These are phyloP conservation scores for Xylariales sp. DNA, from an alignment of 2,329 filamentous ascomycete genomes.

Conservation along the genomic window DNA sequence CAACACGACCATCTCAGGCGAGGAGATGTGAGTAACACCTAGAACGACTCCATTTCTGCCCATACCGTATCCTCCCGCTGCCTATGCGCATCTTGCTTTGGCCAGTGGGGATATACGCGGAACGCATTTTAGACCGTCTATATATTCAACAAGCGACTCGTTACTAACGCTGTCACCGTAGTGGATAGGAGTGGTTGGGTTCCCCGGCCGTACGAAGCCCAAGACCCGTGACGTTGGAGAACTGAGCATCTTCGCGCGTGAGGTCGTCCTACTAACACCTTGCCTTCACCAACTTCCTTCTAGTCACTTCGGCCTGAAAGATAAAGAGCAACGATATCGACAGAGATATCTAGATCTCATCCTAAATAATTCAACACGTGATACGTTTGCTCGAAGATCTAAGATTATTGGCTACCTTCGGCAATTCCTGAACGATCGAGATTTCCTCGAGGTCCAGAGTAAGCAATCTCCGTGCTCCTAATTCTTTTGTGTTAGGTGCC, in stretches of 20 bases:
- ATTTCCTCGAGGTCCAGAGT: conserved; percentile 82
- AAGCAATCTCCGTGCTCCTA: background rate
- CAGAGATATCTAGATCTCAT: conserved; percentile 96
- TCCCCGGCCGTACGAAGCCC: conserved; percentile 85
- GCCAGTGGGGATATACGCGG: too few relatives aligned
- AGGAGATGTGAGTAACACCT: conserved; percentile 69
- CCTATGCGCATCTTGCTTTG: too few relatives aligned
- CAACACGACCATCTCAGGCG: conserved; percentile 91
- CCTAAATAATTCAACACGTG: conserved; percentile 89
- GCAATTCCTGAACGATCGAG: conserved; percentile 84
- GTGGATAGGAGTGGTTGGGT: conserved; percentile 88
- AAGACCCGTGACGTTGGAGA: conserved; percentile 93
- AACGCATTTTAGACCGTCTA: background rate
- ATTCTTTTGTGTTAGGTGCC: background rate
- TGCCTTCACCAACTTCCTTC: conserved; percentile 91
- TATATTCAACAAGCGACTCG: background rate
- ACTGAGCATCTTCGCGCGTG: conserved; percentile 90
- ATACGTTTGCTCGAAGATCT: conserved; percentile 85
- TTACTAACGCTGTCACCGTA: conserved; percentile 1
- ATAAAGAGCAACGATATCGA: conserved; percentile 91
- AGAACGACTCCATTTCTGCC: background rate
- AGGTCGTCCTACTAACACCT: conserved; percentile 87
- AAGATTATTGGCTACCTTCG: conserved; percentile 92
- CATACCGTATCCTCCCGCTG: too few relatives aligned
- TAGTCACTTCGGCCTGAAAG: conserved; percentile 94